phyloP scores from a whole-genome alignment of 176 grass and related monocot species.

The Bothriochloa decipiens region DNA sequence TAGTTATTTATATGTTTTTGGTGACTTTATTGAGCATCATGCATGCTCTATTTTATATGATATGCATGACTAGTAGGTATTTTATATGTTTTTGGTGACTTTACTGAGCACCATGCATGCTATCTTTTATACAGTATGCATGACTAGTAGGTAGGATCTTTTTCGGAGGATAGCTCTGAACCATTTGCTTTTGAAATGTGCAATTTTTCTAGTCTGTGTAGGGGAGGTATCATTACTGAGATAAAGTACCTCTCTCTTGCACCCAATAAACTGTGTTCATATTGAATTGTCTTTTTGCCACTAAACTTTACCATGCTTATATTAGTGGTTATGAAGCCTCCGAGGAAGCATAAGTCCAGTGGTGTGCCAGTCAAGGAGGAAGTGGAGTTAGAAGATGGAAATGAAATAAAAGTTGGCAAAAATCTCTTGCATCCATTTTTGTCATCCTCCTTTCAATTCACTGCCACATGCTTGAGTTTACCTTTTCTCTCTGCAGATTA shows the following conservation, averaged over 20 bases:
- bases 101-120: background rate
- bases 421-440: conserved; percentile 7
- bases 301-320: background rate
- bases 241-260: background rate
- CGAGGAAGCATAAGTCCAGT: background rate
- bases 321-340: conserved; percentile 28
- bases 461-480: background rate
- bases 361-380: background rate
- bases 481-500: background rate
- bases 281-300: background rate
- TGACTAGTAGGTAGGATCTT: background rate
- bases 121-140: background rate
- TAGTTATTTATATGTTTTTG: background rate
- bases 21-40: background rate
- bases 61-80: background rate
- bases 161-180: background rate
- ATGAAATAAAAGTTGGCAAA: conserved; percentile 27
- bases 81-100: conserved; percentile 2
- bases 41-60: background rate
- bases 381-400: conserved; percentile 21
- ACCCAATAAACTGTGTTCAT: background rate
- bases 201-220: background rate
- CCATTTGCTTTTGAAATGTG: background rate
- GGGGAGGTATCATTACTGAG: background rate
- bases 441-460: background rate